Evolutionary conservation across 139 green algal genomes (phyloP).

Genomic region (Zygnema circumcarinatum): DNA sequence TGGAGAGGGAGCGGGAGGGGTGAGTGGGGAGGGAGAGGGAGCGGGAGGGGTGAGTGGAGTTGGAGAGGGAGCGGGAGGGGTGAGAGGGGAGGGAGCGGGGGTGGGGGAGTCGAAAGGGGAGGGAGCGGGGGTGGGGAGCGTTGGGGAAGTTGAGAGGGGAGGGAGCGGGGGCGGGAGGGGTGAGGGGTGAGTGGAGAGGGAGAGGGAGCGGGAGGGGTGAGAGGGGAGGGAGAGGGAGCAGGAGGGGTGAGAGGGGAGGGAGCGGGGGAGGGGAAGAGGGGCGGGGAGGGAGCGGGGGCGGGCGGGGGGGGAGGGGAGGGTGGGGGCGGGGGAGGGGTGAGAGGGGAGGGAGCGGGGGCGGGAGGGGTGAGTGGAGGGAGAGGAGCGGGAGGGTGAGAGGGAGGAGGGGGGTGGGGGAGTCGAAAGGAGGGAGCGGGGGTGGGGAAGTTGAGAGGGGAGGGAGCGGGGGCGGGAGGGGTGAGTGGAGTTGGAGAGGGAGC

Average conservation of each 20-base stretch:
- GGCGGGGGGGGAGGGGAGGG: too few species aligned
- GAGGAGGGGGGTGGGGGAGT: not conserved
- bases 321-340: too few species aligned
- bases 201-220: not conserved
- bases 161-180: not conserved
- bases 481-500: not conserved
- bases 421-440: not conserved
- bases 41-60: not conserved
- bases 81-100: not conserved
- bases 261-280: not conserved
- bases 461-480: not conserved
- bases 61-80: not conserved
- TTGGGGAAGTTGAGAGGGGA: not conserved
- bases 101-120: not conserved
- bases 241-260: not conserved
- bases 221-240: not conserved
- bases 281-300: not conserved
- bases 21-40: not conserved
- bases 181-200: not conserved
- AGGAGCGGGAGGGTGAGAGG: not conserved
- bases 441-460: too few species aligned
- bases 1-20: too few species aligned
- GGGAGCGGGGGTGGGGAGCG: too few species aligned
- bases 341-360: too few species aligned
- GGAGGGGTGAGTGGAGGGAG: too few species aligned